Base-by-base conservation (phyloP, 2,329 filamentous ascomycete species). In the Lecanicillium sp. region DNA sequence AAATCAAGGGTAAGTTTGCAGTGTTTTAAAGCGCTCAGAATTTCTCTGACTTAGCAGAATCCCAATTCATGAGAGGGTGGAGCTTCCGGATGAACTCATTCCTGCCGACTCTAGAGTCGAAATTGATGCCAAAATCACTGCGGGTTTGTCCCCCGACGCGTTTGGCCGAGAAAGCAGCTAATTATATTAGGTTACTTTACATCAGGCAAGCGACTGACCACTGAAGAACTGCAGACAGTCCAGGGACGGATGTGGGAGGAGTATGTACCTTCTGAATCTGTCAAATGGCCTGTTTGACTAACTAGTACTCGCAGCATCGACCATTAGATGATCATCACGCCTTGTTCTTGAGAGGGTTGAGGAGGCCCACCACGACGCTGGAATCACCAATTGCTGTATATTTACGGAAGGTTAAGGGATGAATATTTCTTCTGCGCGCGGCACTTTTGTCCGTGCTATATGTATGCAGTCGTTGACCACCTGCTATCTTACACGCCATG, bases 121-220 rank as follows among this genome's bases (percentile, higher is more conserved):
- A 62, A 98, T 97, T 55, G 92, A 97, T 62, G 92, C 92, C 43
- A 97, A 97, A 70, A 96, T 97, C 57, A 92, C 90, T 51, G 88
- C 90, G 44, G 92, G 84, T 87, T 65, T 63, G 78, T 65, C 40
- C 25, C 29, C 29, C 35, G 36, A 22, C 38, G 41, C 41, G 17
- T 33, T 38, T 18, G 11, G 13, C 13, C 3, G n/a, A 27, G 4
- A 27, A 25, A 14, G 4, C 7, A 22, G 17, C 27, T 33, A n/a
- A 17, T 34, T 41, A 6, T 17, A 2, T 3, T 49, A 79, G 78
- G 78, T 39, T 82, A 83, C 55, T 83, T 96, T 59, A 96, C 90
- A 6, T 87, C 83, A 11, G 90, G 89, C 36, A 88, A 92, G 63
- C 77, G 87, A 51, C 87, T 94, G 77, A 92, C 85, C 2, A 79